A percentile compares a stretch with the other conserved stretches of the same genome.
Conservation (phyloP, 352 stramenopile genomes). For the Phytopythium sindhum region DNA sequence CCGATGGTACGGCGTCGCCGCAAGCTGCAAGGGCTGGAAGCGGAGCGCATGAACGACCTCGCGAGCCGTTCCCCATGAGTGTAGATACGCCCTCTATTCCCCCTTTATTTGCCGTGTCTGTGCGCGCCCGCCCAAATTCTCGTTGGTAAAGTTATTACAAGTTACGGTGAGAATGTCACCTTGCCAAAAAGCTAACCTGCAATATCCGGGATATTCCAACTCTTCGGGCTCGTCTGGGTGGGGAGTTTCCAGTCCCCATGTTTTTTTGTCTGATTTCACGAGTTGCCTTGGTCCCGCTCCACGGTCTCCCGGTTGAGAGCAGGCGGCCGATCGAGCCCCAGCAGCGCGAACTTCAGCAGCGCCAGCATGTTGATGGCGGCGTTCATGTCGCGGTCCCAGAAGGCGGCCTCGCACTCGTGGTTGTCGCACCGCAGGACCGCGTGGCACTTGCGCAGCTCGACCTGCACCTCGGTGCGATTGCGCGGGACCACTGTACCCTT, state of each 20-base stretch:
- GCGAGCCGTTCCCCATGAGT: not conserved
- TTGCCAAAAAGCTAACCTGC: no score
- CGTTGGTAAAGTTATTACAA: conserved; percentile 11
- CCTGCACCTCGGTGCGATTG: not conserved
- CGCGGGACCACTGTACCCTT: not conserved
- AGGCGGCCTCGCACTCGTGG: not conserved
- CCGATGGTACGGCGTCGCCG: no score
- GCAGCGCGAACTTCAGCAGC: no score
- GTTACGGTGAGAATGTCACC: no score
- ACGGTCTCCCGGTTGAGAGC: no score
- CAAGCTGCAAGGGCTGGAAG: not conserved
- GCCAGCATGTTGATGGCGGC: conserved; percentile 6
- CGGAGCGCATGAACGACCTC: not conserved
- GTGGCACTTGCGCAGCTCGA: conserved; percentile 5
- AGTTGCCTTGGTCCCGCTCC: no score
- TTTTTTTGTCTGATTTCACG: no score
- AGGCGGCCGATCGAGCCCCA: no score
- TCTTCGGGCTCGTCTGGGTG: not conserved
- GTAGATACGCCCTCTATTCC: conserved; percentile 1
- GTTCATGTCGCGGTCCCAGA: conserved; percentile 8
- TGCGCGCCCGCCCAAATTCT: no score
- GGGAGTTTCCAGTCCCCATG: conserved; percentile 6
- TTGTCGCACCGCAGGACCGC: not conserved
- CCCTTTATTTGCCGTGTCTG: not conserved
- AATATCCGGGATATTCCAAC: no score